Conservation (phyloP, 2,329 filamentous ascomycete genomes). For the Tolypocladium ovalisporum region DNA sequence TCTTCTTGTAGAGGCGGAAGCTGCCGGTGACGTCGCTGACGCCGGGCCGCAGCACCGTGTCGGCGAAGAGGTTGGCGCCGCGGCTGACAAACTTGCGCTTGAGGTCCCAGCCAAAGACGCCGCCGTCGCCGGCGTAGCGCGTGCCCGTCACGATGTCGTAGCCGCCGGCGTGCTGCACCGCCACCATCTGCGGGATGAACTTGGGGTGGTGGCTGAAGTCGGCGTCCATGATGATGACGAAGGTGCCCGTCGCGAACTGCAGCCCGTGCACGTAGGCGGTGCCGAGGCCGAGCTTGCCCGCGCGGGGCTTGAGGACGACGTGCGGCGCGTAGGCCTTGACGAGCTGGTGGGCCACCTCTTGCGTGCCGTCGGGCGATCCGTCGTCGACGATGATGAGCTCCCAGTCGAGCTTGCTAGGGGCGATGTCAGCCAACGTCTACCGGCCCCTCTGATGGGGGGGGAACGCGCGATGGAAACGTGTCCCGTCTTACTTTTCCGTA, state of each 20-base stretch:
- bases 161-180: conserved; percentile 61
- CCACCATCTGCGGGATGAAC: conserved; percentile 93
- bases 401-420: conserved; percentile 75
- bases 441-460: background rate
- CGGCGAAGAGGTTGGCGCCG: conserved; percentile 89
- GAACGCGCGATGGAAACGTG: background rate
- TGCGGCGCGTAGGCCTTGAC: conserved; percentile 72
- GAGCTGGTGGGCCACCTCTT: conserved; percentile 82
- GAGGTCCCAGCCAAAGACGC: conserved; percentile 94
- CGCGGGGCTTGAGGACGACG: conserved; percentile 75
- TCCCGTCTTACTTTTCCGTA: conserved; percentile 61
- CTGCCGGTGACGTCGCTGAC: conserved; percentile 93
- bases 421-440: conserved; percentile 1
- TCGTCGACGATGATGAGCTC: conserved; percentile 98
- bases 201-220: conserved; percentile 99
- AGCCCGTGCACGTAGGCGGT: conserved; percentile 94
- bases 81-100: conserved; percentile 78
- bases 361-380: conserved; percentile 90
- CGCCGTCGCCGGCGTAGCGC: conserved; percentile 78
- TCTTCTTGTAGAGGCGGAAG: conserved; percentile 90
- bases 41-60: conserved; percentile 84
- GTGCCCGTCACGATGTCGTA: conserved; percentile 98
- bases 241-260: conserved; percentile 84
- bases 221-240: conserved; percentile 99
- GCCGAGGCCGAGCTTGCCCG: conserved; percentile 92